Conservation (phyloP, 1,284 basidiomycete species). For the Thecaphora thlaspeos region DNA sequence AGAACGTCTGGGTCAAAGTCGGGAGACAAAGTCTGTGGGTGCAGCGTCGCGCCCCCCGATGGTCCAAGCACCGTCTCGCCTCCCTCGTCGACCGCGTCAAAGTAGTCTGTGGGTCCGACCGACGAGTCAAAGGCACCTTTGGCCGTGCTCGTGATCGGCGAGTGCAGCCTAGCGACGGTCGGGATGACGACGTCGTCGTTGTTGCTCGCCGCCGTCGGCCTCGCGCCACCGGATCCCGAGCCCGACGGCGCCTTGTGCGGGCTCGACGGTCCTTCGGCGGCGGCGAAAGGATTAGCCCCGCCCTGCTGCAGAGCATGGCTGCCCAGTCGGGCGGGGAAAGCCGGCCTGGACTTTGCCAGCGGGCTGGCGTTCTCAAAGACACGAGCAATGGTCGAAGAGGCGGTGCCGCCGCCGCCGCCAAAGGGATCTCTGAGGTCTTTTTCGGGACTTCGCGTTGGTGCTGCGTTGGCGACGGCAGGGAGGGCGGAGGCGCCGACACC, state of each 20-base stretch:
- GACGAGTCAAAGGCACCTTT: constrained; percentile 1
- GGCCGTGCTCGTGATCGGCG: constrained; percentile 18
- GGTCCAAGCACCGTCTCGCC: too few species aligned
- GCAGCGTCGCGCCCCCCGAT: too few species aligned
- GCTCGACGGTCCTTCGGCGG: constrained; percentile 3
- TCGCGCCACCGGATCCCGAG: too few species aligned
- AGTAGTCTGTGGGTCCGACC: background rate
- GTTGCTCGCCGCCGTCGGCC: constrained; percentile 10
- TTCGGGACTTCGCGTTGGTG: constrained; percentile 7
- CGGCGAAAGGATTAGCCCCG: constrained; percentile 17
- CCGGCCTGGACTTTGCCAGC: constrained; percentile 8
- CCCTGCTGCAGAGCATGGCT: constrained; percentile 2
- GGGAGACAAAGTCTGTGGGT: constrained; percentile 1
- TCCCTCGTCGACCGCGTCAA: background rate
- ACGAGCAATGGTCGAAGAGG: constrained; percentile 21
- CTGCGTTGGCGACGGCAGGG: constrained; percentile 2
- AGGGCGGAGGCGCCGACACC: constrained; percentile 1
- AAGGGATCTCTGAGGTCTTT: constrained; percentile 10
- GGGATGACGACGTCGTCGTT: constrained; percentile 34
- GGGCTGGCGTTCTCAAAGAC: constrained; percentile 17
- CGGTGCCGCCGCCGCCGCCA: too few species aligned
- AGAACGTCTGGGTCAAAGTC: constrained; percentile 18
- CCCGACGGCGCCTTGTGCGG: constrained; percentile 13
- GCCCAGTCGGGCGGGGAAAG: constrained; percentile 14
- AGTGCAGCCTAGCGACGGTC: constrained; percentile 24